phyloP scores from a whole-genome alignment of 2,329 filamentous ascomycete species.

The Herpomyces periplanetae region DNA sequence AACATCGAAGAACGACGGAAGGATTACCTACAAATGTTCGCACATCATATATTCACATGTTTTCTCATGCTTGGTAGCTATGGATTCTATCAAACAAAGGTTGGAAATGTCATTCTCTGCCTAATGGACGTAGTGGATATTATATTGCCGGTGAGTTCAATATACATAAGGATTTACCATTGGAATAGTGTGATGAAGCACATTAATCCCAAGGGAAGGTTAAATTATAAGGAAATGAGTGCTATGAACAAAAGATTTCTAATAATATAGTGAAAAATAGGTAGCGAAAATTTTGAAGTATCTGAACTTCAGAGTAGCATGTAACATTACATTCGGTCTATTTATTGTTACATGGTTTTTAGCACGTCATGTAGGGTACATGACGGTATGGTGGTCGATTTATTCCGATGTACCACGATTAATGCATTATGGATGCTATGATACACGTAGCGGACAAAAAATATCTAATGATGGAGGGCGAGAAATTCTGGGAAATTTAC shows the following conservation, averaged over 20 bases:
- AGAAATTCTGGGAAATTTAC: conserved; percentile 17
- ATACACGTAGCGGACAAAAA: conserved; percentile 14
- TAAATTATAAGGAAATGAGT: too few species aligned
- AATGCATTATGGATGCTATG: conserved; percentile 30
- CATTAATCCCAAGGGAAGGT: too few species aligned
- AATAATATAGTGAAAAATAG: too few species aligned
- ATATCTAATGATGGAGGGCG: conserved; percentile 6
- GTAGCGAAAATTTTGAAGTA: conserved; percentile 81
- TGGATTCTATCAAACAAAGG: conserved; percentile 44
- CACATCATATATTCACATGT: conserved; percentile 66
- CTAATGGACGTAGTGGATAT: conserved; percentile 83
- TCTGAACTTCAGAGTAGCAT: conserved; percentile 27
- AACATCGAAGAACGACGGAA: conserved; percentile 79
- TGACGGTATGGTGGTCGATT: conserved; percentile 43
- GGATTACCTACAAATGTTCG: conserved; percentile 83
- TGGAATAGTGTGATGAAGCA: too few species aligned
- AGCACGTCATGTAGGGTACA: conserved; percentile 42
- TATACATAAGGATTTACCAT: too few species aligned
- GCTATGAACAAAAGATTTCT: too few species aligned
- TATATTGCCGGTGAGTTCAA: conserved; percentile 28
- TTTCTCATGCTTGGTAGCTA: conserved; percentile 44
- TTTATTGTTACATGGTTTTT: conserved; percentile 60
- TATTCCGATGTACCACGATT: conserved; percentile 20
- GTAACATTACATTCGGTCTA: conserved; percentile 43
- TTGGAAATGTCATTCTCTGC: conserved; percentile 55